phyloP scores from a whole-genome alignment of 176 grass and related monocot genomes.

The Aechmea fasciata region DNA sequence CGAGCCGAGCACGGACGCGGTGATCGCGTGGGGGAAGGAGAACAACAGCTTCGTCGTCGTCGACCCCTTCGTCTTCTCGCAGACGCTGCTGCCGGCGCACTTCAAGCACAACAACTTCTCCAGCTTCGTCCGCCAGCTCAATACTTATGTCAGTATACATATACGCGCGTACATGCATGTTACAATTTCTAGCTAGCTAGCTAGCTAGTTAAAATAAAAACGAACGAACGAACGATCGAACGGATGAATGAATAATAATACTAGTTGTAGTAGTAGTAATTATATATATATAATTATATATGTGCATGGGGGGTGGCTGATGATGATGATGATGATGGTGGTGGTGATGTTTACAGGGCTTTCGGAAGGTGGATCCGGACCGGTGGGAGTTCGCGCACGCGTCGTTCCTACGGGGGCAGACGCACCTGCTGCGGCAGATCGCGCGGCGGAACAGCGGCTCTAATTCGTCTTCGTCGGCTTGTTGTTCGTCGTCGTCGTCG shows the following conservation, averaged over 20 bases:
- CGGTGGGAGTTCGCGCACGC: slow-evolving; percentile 75
- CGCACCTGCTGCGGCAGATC: slow-evolving; percentile 49
- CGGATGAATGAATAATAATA: too few species aligned
- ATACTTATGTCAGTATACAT: slow-evolving; percentile 52
- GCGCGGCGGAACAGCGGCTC: slow-evolving; percentile 31
- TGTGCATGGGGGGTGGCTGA: background rate
- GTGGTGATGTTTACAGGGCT: slow-evolving; percentile 32
- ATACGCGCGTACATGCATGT: too few species aligned
- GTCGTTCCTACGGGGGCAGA: slow-evolving; percentile 55
- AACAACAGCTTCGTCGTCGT: slow-evolving; percentile 85
- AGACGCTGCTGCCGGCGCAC: slow-evolving; percentile 58
- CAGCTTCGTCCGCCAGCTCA: slow-evolving; percentile 92
- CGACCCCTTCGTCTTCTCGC: slow-evolving; percentile 70
- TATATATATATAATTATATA: too few species aligned
- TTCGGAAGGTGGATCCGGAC: slow-evolving; percentile 68
- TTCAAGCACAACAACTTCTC: slow-evolving; percentile 98
- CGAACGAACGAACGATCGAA: too few species aligned
- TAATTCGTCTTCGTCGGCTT: too few species aligned
- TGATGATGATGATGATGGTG: background rate
- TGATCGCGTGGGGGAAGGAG: slow-evolving; percentile 50
- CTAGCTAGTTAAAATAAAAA: too few species aligned
- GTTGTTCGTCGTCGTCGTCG: too few species aligned
- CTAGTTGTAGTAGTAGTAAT: too few species aligned
- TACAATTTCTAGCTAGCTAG: too few species aligned
- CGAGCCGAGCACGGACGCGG: slow-evolving; percentile 52